phyloP scores from a whole-genome alignment of 1,284 basidiomycete species.

The Moniliophthora roreri region DNA sequence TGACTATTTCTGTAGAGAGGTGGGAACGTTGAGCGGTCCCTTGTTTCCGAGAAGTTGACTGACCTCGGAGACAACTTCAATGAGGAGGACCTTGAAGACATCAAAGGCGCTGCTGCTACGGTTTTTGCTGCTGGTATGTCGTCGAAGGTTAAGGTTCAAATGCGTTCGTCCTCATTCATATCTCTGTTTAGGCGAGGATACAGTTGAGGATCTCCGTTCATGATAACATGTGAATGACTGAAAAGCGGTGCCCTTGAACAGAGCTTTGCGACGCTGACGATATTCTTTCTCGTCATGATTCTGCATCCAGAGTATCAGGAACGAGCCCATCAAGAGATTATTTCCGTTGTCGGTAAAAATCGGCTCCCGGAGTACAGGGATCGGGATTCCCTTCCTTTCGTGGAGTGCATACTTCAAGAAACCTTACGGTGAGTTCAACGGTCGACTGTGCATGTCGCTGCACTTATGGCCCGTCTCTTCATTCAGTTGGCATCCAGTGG shows the following conservation, averaged over 20 bases:
- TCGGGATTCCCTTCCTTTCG: neutral
- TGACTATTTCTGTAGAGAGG: too few species aligned
- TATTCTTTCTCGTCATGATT: neutral
- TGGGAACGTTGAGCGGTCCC: neutral
- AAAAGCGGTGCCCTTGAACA: neutral
- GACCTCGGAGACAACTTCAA: neutral
- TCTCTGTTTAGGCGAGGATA: neutral
- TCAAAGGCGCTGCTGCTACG: neutral
- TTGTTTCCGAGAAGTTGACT: constrained; percentile 1
- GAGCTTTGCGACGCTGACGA: neutral
- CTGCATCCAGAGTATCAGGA: neutral
- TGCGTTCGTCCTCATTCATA: neutral
- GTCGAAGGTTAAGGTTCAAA: too few species aligned
- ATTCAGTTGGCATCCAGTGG: neutral
- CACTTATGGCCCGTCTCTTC: neutral
- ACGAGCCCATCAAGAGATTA: constrained; percentile 2
- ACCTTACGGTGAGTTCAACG: neutral
- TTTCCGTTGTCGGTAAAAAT: neutral
- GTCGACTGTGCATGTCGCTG: neutral
- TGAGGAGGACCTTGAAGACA: neutral
- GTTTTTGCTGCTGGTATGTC: neutral
- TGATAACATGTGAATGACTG: too few species aligned
- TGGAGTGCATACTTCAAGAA: constrained; percentile 1
- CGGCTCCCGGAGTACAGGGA: constrained; percentile 5
- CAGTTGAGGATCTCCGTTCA: too few species aligned